Conservation (phyloP, 2,329 filamentous ascomycete genomes). For the Nothophoma quercina region DNA sequence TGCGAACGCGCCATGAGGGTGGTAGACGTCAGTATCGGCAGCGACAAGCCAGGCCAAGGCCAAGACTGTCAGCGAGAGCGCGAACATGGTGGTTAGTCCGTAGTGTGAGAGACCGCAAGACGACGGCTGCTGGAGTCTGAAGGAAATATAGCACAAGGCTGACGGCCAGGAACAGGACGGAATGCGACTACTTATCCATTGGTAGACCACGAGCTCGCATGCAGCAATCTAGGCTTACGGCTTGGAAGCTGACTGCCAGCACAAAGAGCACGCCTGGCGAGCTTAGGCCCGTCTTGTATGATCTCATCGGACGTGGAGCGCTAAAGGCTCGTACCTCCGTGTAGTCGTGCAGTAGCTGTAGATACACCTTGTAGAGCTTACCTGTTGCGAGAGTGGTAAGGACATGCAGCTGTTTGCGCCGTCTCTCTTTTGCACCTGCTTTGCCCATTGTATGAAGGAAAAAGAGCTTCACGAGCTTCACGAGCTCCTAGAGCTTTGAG, state of each 20-base stretch:
- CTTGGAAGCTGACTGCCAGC: slow-evolving; percentile 28
- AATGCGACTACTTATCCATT: slow-evolving; percentile 25
- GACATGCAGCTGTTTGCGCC: neutral
- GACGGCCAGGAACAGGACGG: slow-evolving; percentile 9
- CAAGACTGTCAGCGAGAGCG: slow-evolving; percentile 32
- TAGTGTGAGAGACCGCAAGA: slow-evolving; percentile 1
- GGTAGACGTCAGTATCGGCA: slow-evolving; percentile 35
- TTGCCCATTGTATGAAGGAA: neutral
- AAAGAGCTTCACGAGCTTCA: neutral
- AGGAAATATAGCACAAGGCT: slow-evolving; percentile 11
- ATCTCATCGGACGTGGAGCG: slow-evolving; percentile 14
- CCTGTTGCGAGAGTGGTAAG: neutral
- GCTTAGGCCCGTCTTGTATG: slow-evolving; percentile 18
- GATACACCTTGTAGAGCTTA: neutral
- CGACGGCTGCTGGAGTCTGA: slow-evolving; percentile 2
- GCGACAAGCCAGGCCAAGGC: slow-evolving; percentile 31
- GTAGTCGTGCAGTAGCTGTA: neutral
- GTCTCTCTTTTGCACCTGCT: neutral
- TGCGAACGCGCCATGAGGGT: slow-evolving; percentile 59
- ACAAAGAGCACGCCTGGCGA: slow-evolving; percentile 31
- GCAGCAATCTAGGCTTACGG: slow-evolving; percentile 14
- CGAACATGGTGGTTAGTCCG: slow-evolving; percentile 34
- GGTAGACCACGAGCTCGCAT: slow-evolving; percentile 20
- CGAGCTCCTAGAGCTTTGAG: slow-evolving; percentile 8
- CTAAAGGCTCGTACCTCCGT: slow-evolving; percentile 6